phyloP scores from a whole-genome alignment of 805 yeast species.

The Saturnispora diversa region DNA sequence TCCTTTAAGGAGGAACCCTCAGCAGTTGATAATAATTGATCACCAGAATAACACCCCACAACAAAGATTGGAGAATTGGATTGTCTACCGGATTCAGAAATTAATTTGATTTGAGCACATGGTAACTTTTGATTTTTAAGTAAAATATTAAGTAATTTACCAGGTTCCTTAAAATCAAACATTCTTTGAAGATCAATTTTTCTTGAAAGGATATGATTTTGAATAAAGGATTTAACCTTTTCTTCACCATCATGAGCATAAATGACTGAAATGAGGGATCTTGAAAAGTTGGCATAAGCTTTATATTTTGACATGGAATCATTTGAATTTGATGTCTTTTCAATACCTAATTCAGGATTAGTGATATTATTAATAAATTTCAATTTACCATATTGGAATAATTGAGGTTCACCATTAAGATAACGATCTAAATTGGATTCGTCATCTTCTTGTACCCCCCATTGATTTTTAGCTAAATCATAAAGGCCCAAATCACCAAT shows the following conservation, averaged over 20 bases:
- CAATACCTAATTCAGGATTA: constrained; percentile 44
- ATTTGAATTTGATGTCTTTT: constrained; percentile 32
- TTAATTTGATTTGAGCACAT: constrained; percentile 69
- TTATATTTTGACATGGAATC: constrained; percentile 22
- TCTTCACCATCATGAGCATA: constrained; percentile 66
- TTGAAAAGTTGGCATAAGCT: constrained; percentile 62
- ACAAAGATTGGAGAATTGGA: constrained; percentile 79
- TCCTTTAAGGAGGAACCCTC: constrained; percentile 85
- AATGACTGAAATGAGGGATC: constrained; percentile 76
- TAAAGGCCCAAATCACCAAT: constrained; percentile 59
- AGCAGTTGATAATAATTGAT: constrained; percentile 82
- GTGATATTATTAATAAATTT: constrained; percentile 38
- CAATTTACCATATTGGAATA: constrained; percentile 61
- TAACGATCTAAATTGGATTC: constrained; percentile 56
- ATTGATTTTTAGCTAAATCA: constrained; percentile 53
- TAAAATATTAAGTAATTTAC: constrained; percentile 69
- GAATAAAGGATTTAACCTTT: constrained; percentile 59
- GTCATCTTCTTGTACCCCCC: constrained; percentile 86
- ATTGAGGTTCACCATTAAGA: constrained; percentile 59
- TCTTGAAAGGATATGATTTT: constrained; percentile 72
- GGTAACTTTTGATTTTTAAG: constrained; percentile 69
- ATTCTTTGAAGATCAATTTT: constrained; percentile 64
- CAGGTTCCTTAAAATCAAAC: constrained; percentile 79
- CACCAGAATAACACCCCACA: constrained; percentile 86
- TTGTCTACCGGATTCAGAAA: constrained; percentile 90